Evolutionary conservation across 495 filamentous ascomycete genomes (phyloP).

Genomic region (Penicillium steckii): DNA sequence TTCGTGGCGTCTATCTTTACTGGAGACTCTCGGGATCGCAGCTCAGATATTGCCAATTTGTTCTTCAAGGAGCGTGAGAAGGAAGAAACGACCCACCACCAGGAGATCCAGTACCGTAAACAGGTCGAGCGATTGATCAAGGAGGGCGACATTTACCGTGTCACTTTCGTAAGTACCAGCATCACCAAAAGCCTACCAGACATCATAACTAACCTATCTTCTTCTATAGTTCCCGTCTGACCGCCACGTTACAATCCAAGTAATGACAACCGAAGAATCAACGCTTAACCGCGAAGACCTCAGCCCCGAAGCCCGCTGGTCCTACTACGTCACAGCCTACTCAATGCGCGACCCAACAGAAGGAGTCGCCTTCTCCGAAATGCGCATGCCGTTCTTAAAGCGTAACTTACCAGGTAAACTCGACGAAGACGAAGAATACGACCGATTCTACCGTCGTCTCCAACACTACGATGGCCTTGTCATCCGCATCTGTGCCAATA

Average conservation of each 20-base stretch:
- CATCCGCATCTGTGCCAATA: slow-evolving; percentile 77
- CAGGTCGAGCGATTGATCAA: slow-evolving; percentile 83
- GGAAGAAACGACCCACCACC: slow-evolving; percentile 77
- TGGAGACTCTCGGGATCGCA: slow-evolving; percentile 86
- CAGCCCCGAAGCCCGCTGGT: slow-evolving; percentile 66
- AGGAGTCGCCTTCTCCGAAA: slow-evolving; percentile 62
- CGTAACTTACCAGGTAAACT: slow-evolving; percentile 67
- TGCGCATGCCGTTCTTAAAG: slow-evolving; percentile 67
- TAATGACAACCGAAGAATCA: slow-evolving; percentile 76
- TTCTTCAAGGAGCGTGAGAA: slow-evolving; percentile 79
- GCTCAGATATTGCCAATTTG: slow-evolving; percentile 75
- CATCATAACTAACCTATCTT: slow-evolving; percentile 15
- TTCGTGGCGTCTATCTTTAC: slow-evolving; percentile 73
- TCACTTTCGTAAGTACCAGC: slow-evolving; percentile 69
- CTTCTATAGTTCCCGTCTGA: slow-evolving; percentile 52
- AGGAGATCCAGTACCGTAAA: slow-evolving; percentile 82
- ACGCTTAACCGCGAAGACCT: slow-evolving; percentile 68
- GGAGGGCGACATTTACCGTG: slow-evolving; percentile 85
- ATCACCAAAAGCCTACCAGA: slow-evolving; percentile 8
- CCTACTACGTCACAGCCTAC: slow-evolving; percentile 91
- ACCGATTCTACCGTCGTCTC: slow-evolving; percentile 51
- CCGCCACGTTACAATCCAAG: slow-evolving; percentile 61
- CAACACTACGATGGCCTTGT: slow-evolving; percentile 71
- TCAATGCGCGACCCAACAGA: slow-evolving; percentile 87
- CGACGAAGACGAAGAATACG: slow-evolving; percentile 49